Evolutionary conservation across 2,329 filamentous ascomycete genomes (phyloP).

Genomic region (Hortaea werneckii): DNA sequence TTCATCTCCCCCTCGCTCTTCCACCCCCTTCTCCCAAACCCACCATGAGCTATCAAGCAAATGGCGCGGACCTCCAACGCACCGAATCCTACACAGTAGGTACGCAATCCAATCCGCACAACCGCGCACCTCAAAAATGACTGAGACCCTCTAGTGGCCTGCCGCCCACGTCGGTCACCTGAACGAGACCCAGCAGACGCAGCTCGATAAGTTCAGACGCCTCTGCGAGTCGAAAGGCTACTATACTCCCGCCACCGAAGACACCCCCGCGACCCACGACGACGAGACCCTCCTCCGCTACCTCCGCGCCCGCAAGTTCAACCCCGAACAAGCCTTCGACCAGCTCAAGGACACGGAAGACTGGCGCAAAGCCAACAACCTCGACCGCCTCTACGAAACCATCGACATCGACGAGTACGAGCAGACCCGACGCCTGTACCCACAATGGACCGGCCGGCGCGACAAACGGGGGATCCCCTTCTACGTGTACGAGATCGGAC

Average conservation of each 20-base stretch:
- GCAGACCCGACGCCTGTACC: conserved; percentile 69
- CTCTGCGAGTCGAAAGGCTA: conserved; percentile 55
- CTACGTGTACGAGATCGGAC: conserved; percentile 79
- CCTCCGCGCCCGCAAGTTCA: conserved; percentile 73
- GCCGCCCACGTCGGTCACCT: conserved; percentile 74
- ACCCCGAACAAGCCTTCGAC: conserved; percentile 62
- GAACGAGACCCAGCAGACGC: conserved; percentile 54
- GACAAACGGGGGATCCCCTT: conserved; percentile 86
- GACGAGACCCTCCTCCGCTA: conserved; percentile 71
- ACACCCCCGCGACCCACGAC: conserved; percentile 50
- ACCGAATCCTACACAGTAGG: conserved; percentile 11
- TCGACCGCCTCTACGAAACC: conserved; percentile 71
- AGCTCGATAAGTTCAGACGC: conserved; percentile 62
- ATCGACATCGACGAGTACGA: conserved; percentile 82
- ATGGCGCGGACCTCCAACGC: conserved; percentile 5
- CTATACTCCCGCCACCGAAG: conserved; percentile 42
- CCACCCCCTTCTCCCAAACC: too few relatives aligned
- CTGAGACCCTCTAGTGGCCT: conserved; percentile 43
- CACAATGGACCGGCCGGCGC: conserved; percentile 86
- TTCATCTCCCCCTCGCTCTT: too few relatives aligned
- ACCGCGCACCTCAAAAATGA: not conserved
- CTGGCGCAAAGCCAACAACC: conserved; percentile 71
- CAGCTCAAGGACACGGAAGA: conserved; percentile 85
- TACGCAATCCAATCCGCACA: not conserved
- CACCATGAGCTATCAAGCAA: not conserved